Base-by-base conservation (phyloP, 352 stramenopile species). In the Phytophthora sansomeana region DNA sequence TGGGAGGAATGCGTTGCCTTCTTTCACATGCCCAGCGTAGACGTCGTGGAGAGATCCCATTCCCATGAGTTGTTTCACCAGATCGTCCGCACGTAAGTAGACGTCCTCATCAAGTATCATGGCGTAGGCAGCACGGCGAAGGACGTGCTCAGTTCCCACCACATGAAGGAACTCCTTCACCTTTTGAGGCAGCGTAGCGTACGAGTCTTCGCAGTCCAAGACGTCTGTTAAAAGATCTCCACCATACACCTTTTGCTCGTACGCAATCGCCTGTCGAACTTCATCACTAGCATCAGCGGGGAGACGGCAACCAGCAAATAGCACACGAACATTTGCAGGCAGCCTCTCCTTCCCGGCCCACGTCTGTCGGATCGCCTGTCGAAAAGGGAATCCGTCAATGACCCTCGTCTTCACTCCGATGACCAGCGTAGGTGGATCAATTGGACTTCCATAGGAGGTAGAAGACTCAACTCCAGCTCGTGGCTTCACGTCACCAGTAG, bases 81-180 rank as follows among this genome's bases (percentile, higher is more conserved):
- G 41, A 4, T 33, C 46, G 21, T 62, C 59, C 7, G 72, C 56
- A 19, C 73, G 72, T 3, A 89, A 35, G 30, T 85, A 89, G 13
- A 87, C 63, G 53, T 89, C 80, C 33, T 89, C 80, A 33, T 89
- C 80, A 2, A 70, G 59, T 14, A 89, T 82, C 75, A 89, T 83
- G 6, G 85, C 53, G 43, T 82, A 89, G n/a, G 38, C 39, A 39
- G 71, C 48, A 17, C 56, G 43, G 8, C 59, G 69, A 7, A 75
- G 68, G 0, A 49, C 49, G 29, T 67, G 54, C 28, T 74, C 53
- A 16, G 50, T 53, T 10, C 44, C 51, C 5, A 76, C 74, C 48
- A 77, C 81, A 30, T 78, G 54, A 46, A 89, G 58, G 46, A 93
- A 90, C 51, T 81, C 72, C 36, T 84, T 85, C 4, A 85, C 77